Base-by-base conservation (phyloP, 2,329 filamentous ascomycete species). In the Cadophora sp. region DNA sequence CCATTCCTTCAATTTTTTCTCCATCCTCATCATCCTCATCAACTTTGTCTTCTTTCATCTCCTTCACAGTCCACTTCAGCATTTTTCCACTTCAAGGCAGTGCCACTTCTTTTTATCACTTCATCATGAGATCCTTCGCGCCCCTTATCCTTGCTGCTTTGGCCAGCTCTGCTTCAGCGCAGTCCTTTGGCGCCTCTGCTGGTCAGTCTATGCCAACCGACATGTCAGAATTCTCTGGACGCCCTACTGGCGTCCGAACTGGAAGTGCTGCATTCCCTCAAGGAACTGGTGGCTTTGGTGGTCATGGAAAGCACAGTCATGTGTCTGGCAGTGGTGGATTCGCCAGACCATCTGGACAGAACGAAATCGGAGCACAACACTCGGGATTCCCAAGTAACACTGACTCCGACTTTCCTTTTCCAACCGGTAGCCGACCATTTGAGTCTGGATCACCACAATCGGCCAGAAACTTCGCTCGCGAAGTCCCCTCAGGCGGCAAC, bases 141-240 rank as follows among this genome's bases (percentile, higher is more conserved):
- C 36, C 45, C 41, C 39, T 66, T 22, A 18, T 66, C n/a, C 14
- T 66, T 30, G 65, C 59, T 59, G 59, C 65, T 59, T 53, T 66
- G 65, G 65, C 59, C 59, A 63, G 59, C 59, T 63, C 59, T 59
- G 59, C 59, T 39, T 63, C 65, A 48, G 65, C 65, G 41, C 53
- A 66, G 33, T 59, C 43, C 18, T 62, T 55, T 36, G 62, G 51
- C 47, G 41, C 24, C 39, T 39, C 53, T 64, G 62, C 51, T 63
- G 61, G 50, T 24, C 61, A 63, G 39, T 30, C 47, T 33, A n/a
- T 48, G 18, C 27, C 27, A 47, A 61, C 59, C 8, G 45, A 48
- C 9, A 20, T 48, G 27, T 18, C 18, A 13, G 11, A 39, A 39
- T 39, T 39, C 36, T 61, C 43, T n/a, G 27, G 50, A n/a, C 50